phyloP scores from a whole-genome alignment of 371 early-diverging fungal genomes.

The Mortierella sp. region DNA sequence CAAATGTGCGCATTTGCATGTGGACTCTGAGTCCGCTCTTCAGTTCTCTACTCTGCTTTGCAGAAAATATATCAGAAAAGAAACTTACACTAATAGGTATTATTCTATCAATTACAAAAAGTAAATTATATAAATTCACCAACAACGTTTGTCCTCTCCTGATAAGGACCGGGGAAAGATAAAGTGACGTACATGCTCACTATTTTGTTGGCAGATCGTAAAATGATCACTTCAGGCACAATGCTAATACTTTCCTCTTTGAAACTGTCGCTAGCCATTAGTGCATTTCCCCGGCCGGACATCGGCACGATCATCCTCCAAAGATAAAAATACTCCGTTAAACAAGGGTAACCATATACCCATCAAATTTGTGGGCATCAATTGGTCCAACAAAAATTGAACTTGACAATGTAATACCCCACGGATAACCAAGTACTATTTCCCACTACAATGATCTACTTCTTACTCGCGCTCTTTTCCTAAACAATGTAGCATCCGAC shows the following conservation, averaged over 20 bases:
- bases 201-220: not conserved
- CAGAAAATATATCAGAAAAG: not conserved
- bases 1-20: constrained; percentile 18
- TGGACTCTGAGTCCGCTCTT: constrained; percentile 14
- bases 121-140: not conserved
- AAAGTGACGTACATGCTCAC: constrained; percentile 2
- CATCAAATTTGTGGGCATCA: too few relatives aligned
- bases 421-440: too few relatives aligned
- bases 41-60: not conserved
- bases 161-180: constrained; percentile 26
- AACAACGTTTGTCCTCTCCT: constrained; percentile 16
- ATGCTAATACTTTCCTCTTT: not conserved
- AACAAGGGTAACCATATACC: too few relatives aligned
- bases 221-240: not conserved
- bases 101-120: not conserved
- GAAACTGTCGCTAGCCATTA: too few relatives aligned
- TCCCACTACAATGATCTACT: too few relatives aligned
- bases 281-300: not conserved
- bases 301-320: constrained; percentile 2
- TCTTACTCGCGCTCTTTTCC: too few relatives aligned
- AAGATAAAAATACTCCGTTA: not conserved
- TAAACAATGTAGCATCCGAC: too few relatives aligned
- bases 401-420: too few relatives aligned
- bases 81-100: not conserved
- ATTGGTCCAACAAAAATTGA: too few relatives aligned